These are phyloP conservation scores for Rubia tinctorum DNA, from an alignment of 305 asterid genomes.

Conservation along the genomic window DNA sequence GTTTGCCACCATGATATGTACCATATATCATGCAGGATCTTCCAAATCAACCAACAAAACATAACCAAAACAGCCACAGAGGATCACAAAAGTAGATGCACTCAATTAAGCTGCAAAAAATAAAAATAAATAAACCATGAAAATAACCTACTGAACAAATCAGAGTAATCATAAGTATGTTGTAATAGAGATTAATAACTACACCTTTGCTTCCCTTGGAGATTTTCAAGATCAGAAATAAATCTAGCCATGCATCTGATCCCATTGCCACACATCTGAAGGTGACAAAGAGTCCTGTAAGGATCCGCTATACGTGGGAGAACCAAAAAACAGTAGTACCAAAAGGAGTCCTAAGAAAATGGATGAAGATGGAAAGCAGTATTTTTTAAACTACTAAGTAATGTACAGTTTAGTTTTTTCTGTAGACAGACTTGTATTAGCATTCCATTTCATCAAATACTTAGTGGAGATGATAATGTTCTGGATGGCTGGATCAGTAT, in stretches of 20 bases:
- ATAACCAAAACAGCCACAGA: neutral
- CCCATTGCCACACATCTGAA: conserved; percentile 99
- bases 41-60: neutral
- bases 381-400: neutral
- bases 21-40: neutral
- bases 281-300: conserved; percentile 18
- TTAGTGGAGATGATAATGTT: conserved; percentile 15
- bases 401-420: neutral
- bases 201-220: conserved; percentile 72
- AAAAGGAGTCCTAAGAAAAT: neutral
- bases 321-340: neutral
- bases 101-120: neutral
- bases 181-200: neutral
- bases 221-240: conserved; percentile 70
- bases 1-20: neutral
- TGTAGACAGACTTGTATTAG: neutral
- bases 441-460: neutral
- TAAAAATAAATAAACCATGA: no score
- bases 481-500: conserved; percentile 78
- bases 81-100: neutral
- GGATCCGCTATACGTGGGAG: neutral
- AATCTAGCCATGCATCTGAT: conserved; percentile 92
- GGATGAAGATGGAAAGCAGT: no score
- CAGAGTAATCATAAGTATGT: neutral
- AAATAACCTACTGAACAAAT: neutral